phyloP scores from a whole-genome alignment of 1,139 yeast genomes.

The Insectozyma bohioensis region DNA sequence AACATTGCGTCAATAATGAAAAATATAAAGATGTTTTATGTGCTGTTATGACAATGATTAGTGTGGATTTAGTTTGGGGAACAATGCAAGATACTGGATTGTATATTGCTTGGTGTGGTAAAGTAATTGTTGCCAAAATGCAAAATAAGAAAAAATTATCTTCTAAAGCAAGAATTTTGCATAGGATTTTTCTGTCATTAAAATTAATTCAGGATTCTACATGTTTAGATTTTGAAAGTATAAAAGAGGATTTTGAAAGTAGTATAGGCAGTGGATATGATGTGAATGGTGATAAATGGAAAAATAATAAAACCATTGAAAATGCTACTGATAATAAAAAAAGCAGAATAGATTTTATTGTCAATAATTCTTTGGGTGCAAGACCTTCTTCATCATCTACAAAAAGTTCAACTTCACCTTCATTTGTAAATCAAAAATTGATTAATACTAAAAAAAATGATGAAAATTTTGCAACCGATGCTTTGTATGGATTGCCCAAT shows the following conservation, averaged over 20 bases:
- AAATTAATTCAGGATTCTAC: constrained; percentile 76
- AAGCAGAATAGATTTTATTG: constrained; percentile 28
- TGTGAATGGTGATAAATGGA: constrained; percentile 36
- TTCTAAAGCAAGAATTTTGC: constrained; percentile 73
- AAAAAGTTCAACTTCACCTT: constrained; percentile 32
- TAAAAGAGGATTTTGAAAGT: constrained; percentile 35
- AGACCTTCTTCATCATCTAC: not conserved
- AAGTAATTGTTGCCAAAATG: constrained; percentile 70
- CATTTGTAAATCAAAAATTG: constrained; percentile 44
- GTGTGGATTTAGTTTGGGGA: constrained; percentile 89
- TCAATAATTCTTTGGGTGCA: constrained; percentile 26
- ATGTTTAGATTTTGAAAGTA: constrained; percentile 48
- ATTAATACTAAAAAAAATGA: constrained; percentile 46
- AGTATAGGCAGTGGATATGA: constrained; percentile 36
- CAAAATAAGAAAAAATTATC: constrained; percentile 63
- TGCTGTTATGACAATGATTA: constrained; percentile 83
- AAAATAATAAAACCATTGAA: not conserved
- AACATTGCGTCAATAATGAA: constrained; percentile 58
- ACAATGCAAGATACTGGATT: constrained; percentile 84
- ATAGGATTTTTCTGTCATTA: constrained; percentile 73
- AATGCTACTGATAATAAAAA: constrained; percentile 2
- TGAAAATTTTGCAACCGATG: constrained; percentile 72
- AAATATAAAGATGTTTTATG: constrained; percentile 83
- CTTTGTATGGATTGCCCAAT: constrained; percentile 82
- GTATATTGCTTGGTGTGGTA: constrained; percentile 75